Base-by-base conservation (phyloP, 192 early-diverging fungal species). In the Piromyces finnis region DNA sequence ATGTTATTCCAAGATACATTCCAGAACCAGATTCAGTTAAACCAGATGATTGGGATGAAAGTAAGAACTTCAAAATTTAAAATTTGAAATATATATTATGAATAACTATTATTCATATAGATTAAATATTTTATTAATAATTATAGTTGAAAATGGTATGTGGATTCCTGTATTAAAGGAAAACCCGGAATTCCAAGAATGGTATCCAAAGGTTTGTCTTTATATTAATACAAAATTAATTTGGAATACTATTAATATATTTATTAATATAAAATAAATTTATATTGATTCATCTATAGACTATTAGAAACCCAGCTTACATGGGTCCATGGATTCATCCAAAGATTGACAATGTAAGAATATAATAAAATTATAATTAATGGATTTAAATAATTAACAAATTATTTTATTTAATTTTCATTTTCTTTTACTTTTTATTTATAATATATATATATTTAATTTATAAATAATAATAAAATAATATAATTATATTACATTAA, bases 271-370 rank as follows among this genome's bases (percentile, higher is more conserved):
- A n/a, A n/a, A n/a, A n/a, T n/a, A n/a, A n/a, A n/a, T n/a, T n/a
- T n/a, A n/a, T n/a, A n/a, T n/a, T n/a, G n/a, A n/a, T n/a, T n/a
- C n/a, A n/a, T n/a, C n/a, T 32, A 32, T 68, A 68, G 51, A 77
- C 84, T 79, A 88, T 89, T 37, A 80, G 81, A 30, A 89, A 89
- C 83, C 88, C 88, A 32, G 81, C 39, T 35, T 88, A 87, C 82
- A 87, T 86, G 81, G 87, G 87, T 7, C 51, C 37, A 28, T 87
- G 87, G 87, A 82, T 87, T 41, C 85, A 85, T 82, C 87, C 87
- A 18, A 82, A 85, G 80, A 86, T 87, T 78, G 78, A 80, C 77
- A 86, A 85, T 83, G 83, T 85, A 27, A 84, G 82, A 28, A 85
- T 32, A 82, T 81, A 37, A 35, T 35, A 35, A 7, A 35, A 7